Evolutionary conservation across 306 rosid genomes (phyloP).

Genomic region (Trifolium subterraneum): DNA sequence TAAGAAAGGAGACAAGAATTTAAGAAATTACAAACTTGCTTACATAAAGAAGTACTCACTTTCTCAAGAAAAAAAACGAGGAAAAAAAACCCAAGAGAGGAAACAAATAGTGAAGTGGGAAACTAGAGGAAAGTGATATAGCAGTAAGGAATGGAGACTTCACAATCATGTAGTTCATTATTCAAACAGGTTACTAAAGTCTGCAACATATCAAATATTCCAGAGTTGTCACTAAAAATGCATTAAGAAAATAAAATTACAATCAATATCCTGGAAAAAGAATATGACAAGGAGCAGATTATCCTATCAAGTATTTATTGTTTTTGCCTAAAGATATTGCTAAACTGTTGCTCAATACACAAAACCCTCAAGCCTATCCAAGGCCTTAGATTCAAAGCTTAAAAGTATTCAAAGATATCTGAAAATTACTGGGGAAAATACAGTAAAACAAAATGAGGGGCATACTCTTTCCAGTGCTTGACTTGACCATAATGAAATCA

Average conservation of each 20-base stretch:
- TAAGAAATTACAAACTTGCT: not conserved
- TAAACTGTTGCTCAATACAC: conserved; percentile 3
- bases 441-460: not conserved
- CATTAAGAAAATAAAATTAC: no score
- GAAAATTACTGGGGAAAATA: not conserved
- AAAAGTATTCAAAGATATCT: not conserved
- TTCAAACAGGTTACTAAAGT: not conserved
- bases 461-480: conserved; percentile 12
- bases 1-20: conserved; percentile 6
- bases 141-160: not conserved
- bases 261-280: no score
- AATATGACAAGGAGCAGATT: not conserved
- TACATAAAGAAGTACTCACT: not conserved
- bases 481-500: conserved; percentile 15
- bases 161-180: conserved; percentile 16
- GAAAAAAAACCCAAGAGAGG: not conserved
- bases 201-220: not conserved
- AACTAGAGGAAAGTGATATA: not conserved
- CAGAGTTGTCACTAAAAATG: no score
- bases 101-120: not conserved
- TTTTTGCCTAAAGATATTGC: not conserved
- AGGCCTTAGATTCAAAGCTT: not conserved
- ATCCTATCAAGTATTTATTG: not conserved
- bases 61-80: not conserved
- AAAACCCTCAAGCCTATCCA: not conserved